A percentile compares a stretch with the other conserved stretches of the same genome.
Evolutionary conservation across 2,329 filamentous ascomycete genomes (phyloP).

Genomic region (Huntiella savannae): DNA sequence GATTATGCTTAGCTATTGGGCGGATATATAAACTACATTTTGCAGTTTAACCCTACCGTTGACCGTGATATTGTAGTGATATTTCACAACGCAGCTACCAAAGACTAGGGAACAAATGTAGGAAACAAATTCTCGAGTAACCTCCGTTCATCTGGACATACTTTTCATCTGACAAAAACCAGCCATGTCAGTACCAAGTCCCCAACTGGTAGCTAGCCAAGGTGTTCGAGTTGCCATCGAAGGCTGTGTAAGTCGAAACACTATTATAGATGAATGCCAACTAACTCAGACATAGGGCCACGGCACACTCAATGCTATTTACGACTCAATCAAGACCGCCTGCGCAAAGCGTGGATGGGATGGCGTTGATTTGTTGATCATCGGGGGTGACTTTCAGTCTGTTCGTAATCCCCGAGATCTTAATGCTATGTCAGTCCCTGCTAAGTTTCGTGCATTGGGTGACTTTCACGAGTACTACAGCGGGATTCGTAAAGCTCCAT

Average conservation of each 20-base stretch:
- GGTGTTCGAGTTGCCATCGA: slow-evolving; percentile 10
- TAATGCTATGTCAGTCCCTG: slow-evolving; percentile 71
- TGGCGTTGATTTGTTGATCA: slow-evolving; percentile 66
- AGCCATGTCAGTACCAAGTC: slow-evolving; percentile 1
- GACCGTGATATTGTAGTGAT: too few relatives aligned
- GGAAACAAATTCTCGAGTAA: too few relatives aligned
- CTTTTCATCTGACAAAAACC: neutral
- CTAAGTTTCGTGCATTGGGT: slow-evolving; percentile 70
- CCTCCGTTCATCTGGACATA: too few relatives aligned
- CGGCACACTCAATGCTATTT: slow-evolving; percentile 80
- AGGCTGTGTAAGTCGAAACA: slow-evolving; percentile 9
- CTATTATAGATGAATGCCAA: neutral
- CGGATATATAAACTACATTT: too few relatives aligned
- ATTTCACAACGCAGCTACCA: too few relatives aligned
- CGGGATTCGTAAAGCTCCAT: slow-evolving; percentile 57
- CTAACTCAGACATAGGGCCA: slow-evolving; percentile 45
- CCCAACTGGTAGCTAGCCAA: neutral
- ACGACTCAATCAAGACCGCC: slow-evolving; percentile 52
- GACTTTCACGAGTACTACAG: slow-evolving; percentile 94
- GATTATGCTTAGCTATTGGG: too few relatives aligned
- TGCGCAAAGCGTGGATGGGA: slow-evolving; percentile 58
- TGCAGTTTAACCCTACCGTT: too few relatives aligned
- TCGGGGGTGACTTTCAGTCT: slow-evolving; percentile 90
- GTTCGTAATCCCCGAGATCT: slow-evolving; percentile 78
- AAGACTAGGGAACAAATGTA: too few relatives aligned